A percentile compares a stretch with the other conserved stretches of the same genome.
Conservation (phyloP, 2,329 filamentous ascomycete species). For the Claviceps capensis region DNA sequence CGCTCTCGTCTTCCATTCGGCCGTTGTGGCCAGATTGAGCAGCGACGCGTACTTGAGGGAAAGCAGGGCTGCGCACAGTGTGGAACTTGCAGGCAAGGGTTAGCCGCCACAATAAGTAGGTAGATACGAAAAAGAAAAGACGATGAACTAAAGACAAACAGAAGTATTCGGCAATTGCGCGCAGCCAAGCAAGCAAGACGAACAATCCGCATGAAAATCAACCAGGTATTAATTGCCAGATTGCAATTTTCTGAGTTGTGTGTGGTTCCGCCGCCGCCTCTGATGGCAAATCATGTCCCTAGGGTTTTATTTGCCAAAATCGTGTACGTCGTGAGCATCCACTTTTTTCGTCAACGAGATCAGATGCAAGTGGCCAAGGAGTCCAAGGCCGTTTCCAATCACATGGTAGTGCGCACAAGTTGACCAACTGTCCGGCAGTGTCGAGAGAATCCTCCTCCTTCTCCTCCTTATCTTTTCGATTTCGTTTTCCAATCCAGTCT, state of each 20-base stretch:
- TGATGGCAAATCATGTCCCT: constrained; percentile 2
- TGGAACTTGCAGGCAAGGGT: too few species aligned
- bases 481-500: background rate
- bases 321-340: constrained; percentile 1
- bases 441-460: background rate
- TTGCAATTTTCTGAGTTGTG: constrained; percentile 6
- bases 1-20: too few species aligned
- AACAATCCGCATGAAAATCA: background rate
- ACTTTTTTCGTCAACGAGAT: constrained; percentile 11
- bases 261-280: constrained; percentile 2
- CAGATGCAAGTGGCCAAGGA: constrained; percentile 2
- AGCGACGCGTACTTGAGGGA: too few species aligned
- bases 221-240: constrained; percentile 10
- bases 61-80: too few species aligned
- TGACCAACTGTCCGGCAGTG: constrained; percentile 11
- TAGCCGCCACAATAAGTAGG: background rate
- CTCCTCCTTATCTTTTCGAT: background rate
- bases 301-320: constrained; percentile 1
- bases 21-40: too few species aligned
- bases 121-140: background rate
- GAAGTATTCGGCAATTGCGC: background rate
- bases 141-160: background rate
- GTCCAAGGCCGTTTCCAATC: background rate
- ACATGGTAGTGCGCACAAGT: background rate
- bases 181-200: background rate